Evolutionary conservation across 495 filamentous ascomycete genomes (phyloP), one percentile per base, ranked within the genome.

Genomic region (Penicillium tannophilum): DNA sequence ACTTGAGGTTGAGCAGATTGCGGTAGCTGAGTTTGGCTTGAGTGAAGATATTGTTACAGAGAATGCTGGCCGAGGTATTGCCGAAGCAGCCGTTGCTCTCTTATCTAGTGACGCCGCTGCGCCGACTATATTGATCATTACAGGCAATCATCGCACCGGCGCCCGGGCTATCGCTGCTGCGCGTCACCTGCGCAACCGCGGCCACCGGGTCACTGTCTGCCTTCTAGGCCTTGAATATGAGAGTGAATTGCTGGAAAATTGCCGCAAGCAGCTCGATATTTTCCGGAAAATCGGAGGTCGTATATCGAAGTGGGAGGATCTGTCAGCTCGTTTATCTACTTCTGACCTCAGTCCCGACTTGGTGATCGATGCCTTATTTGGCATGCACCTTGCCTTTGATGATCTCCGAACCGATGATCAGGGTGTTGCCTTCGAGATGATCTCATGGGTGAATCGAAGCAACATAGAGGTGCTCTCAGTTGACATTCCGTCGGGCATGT

Each of bases 11-110:
- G 94, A 98, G 72, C 91, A 92, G 62, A 86, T 93, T 52, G 90
- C 92, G 0, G 85, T 90, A 42, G 82, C 86, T 24, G 91, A 96
- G 59, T 85, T 94, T 59, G 91, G 91, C 5, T 76, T 98, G 44
- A 89, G 88, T 0, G 90, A 93, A 66, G 90, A 94, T 51, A 87
- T 97, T 66, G 89, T 97, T 72, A 87, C 91, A 0, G 94, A 97
- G 67, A 96, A 93, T 68, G 90, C 92, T 0, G 93, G 89, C 10
- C 84, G 93, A 19, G 88, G 91, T 45, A 91, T 98, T 63, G 91
- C 91, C 1, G 88, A 95, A 66, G 88, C 91, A 28, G 88, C 89
- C 4, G 82, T 96, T 58, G 78, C 79, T 78, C 71, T 82, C 67
- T 67, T 79, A 31, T 58, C 72, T 51, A 71, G 79, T 58, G 74